Evolutionary conservation across 176 grass and related monocot species (phyloP).

Genomic region (Triticum turgidum): DNA sequence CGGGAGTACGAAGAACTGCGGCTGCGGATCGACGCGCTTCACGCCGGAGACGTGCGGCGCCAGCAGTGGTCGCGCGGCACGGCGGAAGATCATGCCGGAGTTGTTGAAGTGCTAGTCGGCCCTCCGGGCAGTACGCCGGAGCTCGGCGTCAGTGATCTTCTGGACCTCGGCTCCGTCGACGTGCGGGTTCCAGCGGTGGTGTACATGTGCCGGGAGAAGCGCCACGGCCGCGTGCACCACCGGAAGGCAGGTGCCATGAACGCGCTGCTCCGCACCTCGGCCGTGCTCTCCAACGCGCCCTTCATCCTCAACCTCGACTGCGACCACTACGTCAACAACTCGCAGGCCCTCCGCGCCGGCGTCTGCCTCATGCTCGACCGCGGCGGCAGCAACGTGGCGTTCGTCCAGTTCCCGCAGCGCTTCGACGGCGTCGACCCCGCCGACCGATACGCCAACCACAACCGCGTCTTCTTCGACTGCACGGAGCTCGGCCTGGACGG

Average conservation of each 20-base stretch:
- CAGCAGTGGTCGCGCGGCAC: background rate
- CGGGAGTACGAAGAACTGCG: constrained; percentile 42
- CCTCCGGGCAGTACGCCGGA: background rate
- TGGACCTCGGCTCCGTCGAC: constrained; percentile 29
- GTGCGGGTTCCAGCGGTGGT: background rate
- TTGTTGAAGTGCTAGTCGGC: background rate
- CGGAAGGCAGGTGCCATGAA: constrained; percentile 33
- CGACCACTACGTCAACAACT: constrained; percentile 35
- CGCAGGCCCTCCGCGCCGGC: background rate
- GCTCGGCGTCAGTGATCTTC: background rate
- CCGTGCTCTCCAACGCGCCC: constrained; percentile 29
- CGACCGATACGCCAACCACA: constrained; percentile 81
- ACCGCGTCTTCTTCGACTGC: constrained; percentile 82
- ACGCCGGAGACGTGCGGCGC: background rate
- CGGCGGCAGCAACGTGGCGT: constrained; percentile 23
- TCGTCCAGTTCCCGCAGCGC: constrained; percentile 79
- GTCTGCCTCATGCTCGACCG: constrained; percentile 14
- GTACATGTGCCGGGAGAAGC: constrained; percentile 32
- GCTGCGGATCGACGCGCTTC: constrained; percentile 27
- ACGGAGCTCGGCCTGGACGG: constrained; percentile 77
- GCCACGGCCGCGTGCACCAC: background rate
- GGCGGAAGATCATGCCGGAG: background rate
- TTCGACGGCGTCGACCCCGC: constrained; percentile 82
- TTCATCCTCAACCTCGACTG: constrained; percentile 19
- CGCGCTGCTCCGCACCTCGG: constrained; percentile 28